phyloP scores from a whole-genome alignment of 495 filamentous ascomycete genomes.

The Trichoderma erinaceum region DNA sequence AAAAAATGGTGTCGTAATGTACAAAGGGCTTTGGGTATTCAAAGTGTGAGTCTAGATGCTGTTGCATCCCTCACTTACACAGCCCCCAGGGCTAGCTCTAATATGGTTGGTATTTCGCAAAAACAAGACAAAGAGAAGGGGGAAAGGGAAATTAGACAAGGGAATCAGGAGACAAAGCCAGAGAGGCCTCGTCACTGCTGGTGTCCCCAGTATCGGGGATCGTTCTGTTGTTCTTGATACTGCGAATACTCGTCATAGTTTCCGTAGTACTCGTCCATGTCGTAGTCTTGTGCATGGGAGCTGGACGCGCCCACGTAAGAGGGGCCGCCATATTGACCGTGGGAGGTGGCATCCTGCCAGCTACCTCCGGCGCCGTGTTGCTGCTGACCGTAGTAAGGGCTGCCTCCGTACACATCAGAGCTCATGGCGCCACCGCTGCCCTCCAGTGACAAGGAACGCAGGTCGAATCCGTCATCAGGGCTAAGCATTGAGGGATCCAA shows the following conservation, averaged over 20 bases:
- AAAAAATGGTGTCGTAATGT: background rate
- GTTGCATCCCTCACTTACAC: background rate
- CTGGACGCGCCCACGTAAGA: background rate
- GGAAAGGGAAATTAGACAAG: background rate
- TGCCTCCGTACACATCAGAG: background rate
- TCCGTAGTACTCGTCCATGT: background rate
- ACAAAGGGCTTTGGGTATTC: slow-evolving; percentile 5
- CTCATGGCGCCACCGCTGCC: background rate
- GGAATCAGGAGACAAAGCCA: background rate
- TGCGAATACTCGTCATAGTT: background rate
- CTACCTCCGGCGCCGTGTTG: background rate
- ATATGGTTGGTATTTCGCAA: background rate
- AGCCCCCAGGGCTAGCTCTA: background rate
- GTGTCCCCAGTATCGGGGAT: slow-evolving; percentile 1
- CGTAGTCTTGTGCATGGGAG: background rate
- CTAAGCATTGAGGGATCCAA: background rate
- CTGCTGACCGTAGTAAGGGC: slow-evolving; percentile 6
- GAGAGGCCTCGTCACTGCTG: background rate
- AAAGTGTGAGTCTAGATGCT: background rate
- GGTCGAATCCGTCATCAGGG: slow-evolving; percentile 4
- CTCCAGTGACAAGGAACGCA: background rate
- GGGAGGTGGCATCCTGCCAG: background rate
- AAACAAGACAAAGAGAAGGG: background rate
- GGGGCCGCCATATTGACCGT: background rate
- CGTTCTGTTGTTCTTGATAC: background rate